These are phyloP conservation scores for Penicillium sumatraense DNA, from an alignment of 2,329 filamentous ascomycete genomes.

Conservation along the genomic window DNA sequence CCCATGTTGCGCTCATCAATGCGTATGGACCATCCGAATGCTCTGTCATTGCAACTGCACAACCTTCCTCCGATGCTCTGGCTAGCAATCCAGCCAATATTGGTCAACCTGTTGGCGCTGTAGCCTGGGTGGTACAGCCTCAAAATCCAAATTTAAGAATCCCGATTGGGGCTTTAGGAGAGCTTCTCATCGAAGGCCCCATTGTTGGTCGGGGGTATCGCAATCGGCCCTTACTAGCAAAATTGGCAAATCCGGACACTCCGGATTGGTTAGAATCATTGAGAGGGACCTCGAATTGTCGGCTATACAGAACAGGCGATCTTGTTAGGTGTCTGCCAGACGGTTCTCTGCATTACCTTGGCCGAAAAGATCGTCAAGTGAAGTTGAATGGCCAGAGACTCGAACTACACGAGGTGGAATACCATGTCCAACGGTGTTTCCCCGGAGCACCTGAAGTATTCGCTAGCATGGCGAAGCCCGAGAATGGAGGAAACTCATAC, in stretches of 20 bases:
- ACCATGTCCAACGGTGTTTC: neutral
- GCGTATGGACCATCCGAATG: slow-evolving; percentile 8
- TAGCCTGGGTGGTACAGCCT: neutral
- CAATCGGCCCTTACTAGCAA: neutral
- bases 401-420: slow-evolving; percentile 5
- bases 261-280: neutral
- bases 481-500: neutral
- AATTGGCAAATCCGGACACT: neutral
- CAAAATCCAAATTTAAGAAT: neutral
- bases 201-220: slow-evolving; percentile 1
- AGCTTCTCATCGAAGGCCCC: slow-evolving; percentile 4
- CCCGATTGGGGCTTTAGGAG: neutral
- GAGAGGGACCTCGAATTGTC: neutral
- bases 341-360: neutral
- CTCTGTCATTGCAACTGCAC: neutral
- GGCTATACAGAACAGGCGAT: slow-evolving; percentile 5
- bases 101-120: neutral
- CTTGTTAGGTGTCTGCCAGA: neutral
- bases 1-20: neutral
- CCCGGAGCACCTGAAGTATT: neutral
- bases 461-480: neutral
- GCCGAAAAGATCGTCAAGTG: slow-evolving; percentile 3
- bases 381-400: slow-evolving; percentile 8
- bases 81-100: neutral
- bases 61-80: too few relatives aligned